Percentiles rank a stretch among this genome's conserved stretches.
Evolutionary conservation across 257 asterid species (phyloP).

Genomic region (Ilex asprella): DNA sequence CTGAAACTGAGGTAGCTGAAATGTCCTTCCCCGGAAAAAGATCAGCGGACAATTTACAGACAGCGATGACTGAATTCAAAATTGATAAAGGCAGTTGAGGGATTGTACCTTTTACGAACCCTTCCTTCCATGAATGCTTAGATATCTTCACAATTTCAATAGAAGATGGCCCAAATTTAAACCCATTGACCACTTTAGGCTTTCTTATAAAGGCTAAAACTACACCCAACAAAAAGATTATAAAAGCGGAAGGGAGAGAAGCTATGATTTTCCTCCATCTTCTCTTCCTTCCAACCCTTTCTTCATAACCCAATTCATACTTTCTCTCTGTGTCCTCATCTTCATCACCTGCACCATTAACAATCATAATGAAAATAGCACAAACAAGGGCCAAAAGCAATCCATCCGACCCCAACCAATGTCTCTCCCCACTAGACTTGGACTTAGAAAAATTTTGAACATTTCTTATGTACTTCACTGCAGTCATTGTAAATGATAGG

Average conservation of each 20-base stretch:
- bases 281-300: constrained; percentile 3
- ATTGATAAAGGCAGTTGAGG: constrained; percentile 74
- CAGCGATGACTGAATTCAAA: constrained; percentile 72
- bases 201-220: constrained; percentile 52
- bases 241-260: constrained; percentile 63
- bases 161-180: constrained; percentile 59
- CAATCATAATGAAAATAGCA: constrained; percentile 49
- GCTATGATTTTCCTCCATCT: constrained; percentile 21
- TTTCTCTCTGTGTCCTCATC: constrained; percentile 1
- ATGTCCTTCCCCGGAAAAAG: constrained; percentile 60
- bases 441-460: constrained; percentile 52
- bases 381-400: constrained; percentile 49
- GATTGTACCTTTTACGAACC: constrained; percentile 66
- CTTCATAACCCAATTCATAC: not conserved
- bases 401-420: constrained; percentile 73
- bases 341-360: constrained; percentile 45
- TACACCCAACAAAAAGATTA: constrained; percentile 49
- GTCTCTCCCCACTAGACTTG: constrained; percentile 44
- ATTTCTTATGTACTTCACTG: constrained; percentile 52
- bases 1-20: constrained; percentile 64
- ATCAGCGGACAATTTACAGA: constrained; percentile 63
- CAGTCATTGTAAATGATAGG: constrained; percentile 61
- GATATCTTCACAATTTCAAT: constrained; percentile 39
- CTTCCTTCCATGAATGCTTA: constrained; percentile 64
- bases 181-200: constrained; percentile 45